These are phyloP conservation scores for Diaporthe capsici DNA, from an alignment of 2,329 filamentous ascomycete genomes.

Conservation along the genomic window DNA sequence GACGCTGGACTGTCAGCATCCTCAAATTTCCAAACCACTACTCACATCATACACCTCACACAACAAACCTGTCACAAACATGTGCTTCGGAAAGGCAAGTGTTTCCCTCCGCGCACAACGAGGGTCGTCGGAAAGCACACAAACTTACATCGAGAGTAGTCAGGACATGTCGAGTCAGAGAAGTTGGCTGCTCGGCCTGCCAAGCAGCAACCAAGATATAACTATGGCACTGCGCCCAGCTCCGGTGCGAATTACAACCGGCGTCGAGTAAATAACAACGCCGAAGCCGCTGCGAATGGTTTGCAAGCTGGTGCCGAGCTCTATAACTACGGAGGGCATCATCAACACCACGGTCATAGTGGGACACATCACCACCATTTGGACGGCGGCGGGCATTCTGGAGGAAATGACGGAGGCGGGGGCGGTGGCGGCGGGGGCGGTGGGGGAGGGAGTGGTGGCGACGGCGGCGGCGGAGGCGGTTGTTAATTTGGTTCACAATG, in stretches of 20 bases:
- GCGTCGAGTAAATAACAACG: neutral
- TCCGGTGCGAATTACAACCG: neutral
- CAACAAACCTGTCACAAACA: neutral
- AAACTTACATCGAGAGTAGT: neutral
- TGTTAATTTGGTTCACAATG: neutral
- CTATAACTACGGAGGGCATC: neutral
- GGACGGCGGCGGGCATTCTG: slow-evolving; percentile 5
- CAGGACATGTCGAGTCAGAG: neutral
- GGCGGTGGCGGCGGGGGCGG: neutral
- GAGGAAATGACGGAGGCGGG: neutral
- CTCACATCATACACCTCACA: neutral
- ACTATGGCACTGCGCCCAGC: neutral
- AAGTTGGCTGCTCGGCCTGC: slow-evolving; percentile 22
- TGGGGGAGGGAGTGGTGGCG: neutral
- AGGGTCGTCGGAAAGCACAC: neutral
- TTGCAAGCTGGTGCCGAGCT: neutral
- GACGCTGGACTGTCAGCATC: no score
- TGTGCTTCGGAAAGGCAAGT: slow-evolving; percentile 35
- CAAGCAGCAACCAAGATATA: neutral
- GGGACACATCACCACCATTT: neutral
- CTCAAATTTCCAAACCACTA: no score
- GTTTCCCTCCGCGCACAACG: no score
- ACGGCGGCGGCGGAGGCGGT: neutral
- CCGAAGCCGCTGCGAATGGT: neutral
- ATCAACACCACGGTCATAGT: neutral